Conservation (phyloP, 192 early-diverging fungal genomes). For the Entomortierella lignicola region DNA sequence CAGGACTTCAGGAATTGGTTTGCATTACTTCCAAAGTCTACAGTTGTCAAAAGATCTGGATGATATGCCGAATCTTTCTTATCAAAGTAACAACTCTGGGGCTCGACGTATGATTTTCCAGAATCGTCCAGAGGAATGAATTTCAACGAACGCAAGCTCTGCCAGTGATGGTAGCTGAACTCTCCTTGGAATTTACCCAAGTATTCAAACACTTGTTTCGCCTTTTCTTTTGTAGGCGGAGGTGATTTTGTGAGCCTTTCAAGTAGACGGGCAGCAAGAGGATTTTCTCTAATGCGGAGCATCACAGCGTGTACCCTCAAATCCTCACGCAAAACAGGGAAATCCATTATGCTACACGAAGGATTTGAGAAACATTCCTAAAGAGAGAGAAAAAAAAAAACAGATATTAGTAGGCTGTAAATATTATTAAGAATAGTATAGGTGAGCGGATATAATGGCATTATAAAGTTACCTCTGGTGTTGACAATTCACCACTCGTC, state of each 20-base stretch:
- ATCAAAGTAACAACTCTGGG: slow-evolving; percentile 66
- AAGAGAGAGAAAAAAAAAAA: background rate
- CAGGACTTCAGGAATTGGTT: slow-evolving; percentile 85
- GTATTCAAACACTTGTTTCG: slow-evolving; percentile 73
- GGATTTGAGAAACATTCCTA: slow-evolving; percentile 74
- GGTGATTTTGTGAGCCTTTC: slow-evolving; percentile 49
- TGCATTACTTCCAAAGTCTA: slow-evolving; percentile 79
- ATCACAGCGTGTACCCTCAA: slow-evolving; percentile 63
- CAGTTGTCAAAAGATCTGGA: slow-evolving; percentile 63
- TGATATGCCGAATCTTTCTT: slow-evolving; percentile 60
- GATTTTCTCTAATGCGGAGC: slow-evolving; percentile 75
- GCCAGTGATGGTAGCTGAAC: slow-evolving; percentile 68
- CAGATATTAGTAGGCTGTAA: background rate
- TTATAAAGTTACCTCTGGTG: slow-evolving; percentile 52
- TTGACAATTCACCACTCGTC: slow-evolving; percentile 50
- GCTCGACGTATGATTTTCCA: slow-evolving; percentile 53
- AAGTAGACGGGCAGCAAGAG: slow-evolving; percentile 55
- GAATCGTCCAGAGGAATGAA: slow-evolving; percentile 73
- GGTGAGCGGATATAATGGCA: background rate
- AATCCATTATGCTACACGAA: slow-evolving; percentile 71
- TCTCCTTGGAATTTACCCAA: slow-evolving; percentile 71
- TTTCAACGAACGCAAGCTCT: slow-evolving; percentile 52
- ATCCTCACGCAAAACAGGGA: slow-evolving; percentile 69
- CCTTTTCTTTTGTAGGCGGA: slow-evolving; percentile 50
- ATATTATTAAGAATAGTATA: background rate